Percentiles rank a stretch among this genome's conserved stretches.
These are phyloP conservation scores for Trametes maxima DNA, from an alignment of 768 basidiomycete species.

Conservation along the genomic window DNA sequence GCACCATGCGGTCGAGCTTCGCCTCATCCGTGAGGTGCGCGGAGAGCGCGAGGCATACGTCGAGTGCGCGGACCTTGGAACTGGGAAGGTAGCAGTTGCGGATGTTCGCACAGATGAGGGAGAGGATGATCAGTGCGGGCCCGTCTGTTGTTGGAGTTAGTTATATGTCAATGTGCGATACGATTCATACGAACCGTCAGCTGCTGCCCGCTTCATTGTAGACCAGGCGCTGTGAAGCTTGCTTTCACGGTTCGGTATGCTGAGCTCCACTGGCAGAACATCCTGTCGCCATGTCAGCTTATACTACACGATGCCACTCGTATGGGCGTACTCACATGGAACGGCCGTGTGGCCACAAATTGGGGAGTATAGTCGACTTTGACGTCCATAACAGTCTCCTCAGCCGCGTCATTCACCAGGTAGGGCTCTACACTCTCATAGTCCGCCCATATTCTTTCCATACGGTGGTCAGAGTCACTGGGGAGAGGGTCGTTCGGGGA, in stretches of 20 bases:
- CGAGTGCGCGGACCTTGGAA: slow-evolving; percentile 83
- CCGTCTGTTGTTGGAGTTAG: slow-evolving; percentile 57
- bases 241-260: slow-evolving; percentile 68
- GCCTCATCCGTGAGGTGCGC: slow-evolving; percentile 91
- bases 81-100: slow-evolving; percentile 85
- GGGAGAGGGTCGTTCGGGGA: slow-evolving; percentile 48
- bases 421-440: slow-evolving; percentile 82
- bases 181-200: slow-evolving; percentile 53
- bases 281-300: slow-evolving; percentile 46
- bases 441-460: slow-evolving; percentile 86
- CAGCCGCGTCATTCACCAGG: slow-evolving; percentile 49
- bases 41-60: slow-evolving; percentile 81
- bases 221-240: slow-evolving; percentile 40
- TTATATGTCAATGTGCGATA: neutral
- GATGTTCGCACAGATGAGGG: slow-evolving; percentile 85
- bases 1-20: slow-evolving; percentile 90
- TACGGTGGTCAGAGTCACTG: slow-evolving; percentile 80
- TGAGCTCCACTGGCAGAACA: slow-evolving; percentile 74
- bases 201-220: slow-evolving; percentile 48
- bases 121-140: slow-evolving; percentile 84
- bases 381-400: slow-evolving; percentile 54
- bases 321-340: slow-evolving; percentile 52
- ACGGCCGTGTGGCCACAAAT: slow-evolving; percentile 48
- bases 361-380: slow-evolving; percentile 57
- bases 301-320: neutral